A percentile compares a stretch with the other conserved stretches of the same genome.
These are phyloP conservation scores for Diaporthe ampelina DNA, from an alignment of 2,329 filamentous ascomycete genomes.

Conservation along the genomic window DNA sequence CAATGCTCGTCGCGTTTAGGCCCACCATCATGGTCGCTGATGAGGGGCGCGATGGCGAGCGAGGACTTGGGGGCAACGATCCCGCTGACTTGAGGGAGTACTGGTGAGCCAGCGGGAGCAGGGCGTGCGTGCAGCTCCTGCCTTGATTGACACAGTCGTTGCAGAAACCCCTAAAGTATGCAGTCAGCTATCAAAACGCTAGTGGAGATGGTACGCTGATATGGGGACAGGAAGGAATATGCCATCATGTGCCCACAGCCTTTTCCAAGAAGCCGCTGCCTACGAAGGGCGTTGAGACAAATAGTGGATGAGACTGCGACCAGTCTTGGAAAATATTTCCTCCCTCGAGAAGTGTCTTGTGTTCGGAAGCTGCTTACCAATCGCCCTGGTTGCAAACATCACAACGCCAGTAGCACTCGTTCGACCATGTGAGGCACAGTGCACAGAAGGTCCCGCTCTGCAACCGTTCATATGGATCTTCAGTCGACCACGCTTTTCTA, in stretches of 20 bases:
- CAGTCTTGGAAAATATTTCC: not conserved
- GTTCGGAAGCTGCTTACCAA: constrained; percentile 60
- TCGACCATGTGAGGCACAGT: constrained; percentile 79
- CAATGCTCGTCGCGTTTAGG: constrained; percentile 60
- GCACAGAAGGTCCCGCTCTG: constrained; percentile 89
- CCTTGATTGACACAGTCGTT: constrained; percentile 88
- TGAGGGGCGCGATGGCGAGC: constrained; percentile 58
- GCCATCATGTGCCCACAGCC: not conserved
- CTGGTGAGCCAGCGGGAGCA: constrained; percentile 81
- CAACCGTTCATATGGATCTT: constrained; percentile 76
- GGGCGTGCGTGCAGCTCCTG: constrained; percentile 82
- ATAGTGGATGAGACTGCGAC: not conserved
- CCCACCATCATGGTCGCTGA: constrained; percentile 64
- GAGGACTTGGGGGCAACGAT: constrained; percentile 55
- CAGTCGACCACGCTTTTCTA: constrained; percentile 71
- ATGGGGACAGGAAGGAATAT: not conserved
- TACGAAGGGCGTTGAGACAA: not conserved
- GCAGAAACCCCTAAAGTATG: constrained; percentile 75
- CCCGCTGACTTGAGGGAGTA: constrained; percentile 48
- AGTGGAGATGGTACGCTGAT: not conserved
- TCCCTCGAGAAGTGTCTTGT: not conserved
- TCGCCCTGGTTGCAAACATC: constrained; percentile 89
- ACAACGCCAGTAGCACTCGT: constrained; percentile 92
- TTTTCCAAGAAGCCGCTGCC: not conserved
- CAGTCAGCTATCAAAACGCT: not conserved